A percentile compares a stretch with the other conserved stretches of the same genome.
Evolutionary conservation across 768 basidiomycete genomes (phyloP).

Genomic region (Pholiota molesta): DNA sequence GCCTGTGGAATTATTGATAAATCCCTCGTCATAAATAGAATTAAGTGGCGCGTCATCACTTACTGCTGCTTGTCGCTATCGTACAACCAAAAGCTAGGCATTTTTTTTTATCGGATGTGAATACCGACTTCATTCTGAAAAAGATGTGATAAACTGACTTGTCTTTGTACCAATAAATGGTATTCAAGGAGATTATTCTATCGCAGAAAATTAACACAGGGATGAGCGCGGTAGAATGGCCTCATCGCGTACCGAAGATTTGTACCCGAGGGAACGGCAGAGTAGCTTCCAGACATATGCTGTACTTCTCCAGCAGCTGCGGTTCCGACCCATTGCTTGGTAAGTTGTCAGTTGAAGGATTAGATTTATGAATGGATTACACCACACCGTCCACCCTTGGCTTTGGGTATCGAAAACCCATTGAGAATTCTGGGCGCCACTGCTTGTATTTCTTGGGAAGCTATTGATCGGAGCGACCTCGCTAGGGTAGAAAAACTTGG

Average conservation of each 20-base stretch:
- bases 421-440: slow-evolving; percentile 38
- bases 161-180: slow-evolving; percentile 62
- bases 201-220: neutral
- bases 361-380: neutral
- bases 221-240: neutral
- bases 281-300: slow-evolving; percentile 59
- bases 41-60: slow-evolving; percentile 17
- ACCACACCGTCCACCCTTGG: slow-evolving; percentile 48
- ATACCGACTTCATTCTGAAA: neutral
- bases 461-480: slow-evolving; percentile 60
- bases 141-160: slow-evolving; percentile 39
- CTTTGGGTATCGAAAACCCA: slow-evolving; percentile 62
- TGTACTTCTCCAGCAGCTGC: slow-evolving; percentile 44
- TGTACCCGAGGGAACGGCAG: slow-evolving; percentile 49
- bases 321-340: slow-evolving; percentile 49
- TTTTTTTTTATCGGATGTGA: neutral
- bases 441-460: slow-evolving; percentile 53
- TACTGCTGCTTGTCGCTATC: slow-evolving; percentile 52
- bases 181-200: slow-evolving; percentile 63
- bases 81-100: slow-evolving; percentile 62
- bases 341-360: neutral
- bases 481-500: slow-evolving; percentile 31
- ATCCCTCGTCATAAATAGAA: neutral
- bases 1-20: slow-evolving; percentile 18
- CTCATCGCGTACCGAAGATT: slow-evolving; percentile 46